Percentiles rank a stretch among this genome's conserved stretches.
These are phyloP conservation scores for Coffea humblotiana DNA, from an alignment of 305 asterid species.

Conservation along the genomic window DNA sequence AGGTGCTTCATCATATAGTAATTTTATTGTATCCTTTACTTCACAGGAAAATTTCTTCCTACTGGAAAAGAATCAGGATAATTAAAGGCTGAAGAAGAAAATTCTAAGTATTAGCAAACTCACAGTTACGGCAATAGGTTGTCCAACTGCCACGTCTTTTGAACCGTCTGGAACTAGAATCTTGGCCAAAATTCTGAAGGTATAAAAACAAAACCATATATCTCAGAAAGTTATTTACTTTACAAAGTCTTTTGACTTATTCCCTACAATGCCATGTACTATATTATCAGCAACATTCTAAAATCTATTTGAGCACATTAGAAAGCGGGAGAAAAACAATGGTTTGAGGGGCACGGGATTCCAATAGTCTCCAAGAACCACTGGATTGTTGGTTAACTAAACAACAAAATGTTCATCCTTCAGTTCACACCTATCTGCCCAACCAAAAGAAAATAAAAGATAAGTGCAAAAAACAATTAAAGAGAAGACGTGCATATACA, in stretches of 20 bases:
- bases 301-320: not conserved
- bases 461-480: not conserved
- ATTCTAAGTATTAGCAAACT: conserved; percentile 32
- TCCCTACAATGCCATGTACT: not conserved
- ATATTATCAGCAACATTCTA: not conserved
- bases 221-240: not conserved
- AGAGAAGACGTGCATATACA: not conserved
- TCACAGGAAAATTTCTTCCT: not conserved
- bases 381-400: not conserved
- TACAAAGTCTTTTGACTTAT: not conserved
- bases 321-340: not conserved
- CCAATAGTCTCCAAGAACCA: conserved; percentile 6
- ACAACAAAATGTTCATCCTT: not conserved
- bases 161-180: conserved; percentile 93
- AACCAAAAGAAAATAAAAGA: not conserved
- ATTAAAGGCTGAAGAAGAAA: not conserved
- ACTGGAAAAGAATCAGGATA: not conserved
- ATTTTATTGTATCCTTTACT: not conserved
- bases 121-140: conserved; percentile 90
- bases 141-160: conserved; percentile 90
- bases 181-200: conserved; percentile 82
- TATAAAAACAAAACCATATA: not conserved
- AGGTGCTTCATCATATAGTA: not conserved
- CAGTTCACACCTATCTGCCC: not conserved
- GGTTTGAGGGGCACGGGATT: not conserved